Evolutionary conservation across 2,329 filamentous ascomycete genomes (phyloP).

Genomic region (Cladosporium sphaerospermum): DNA sequence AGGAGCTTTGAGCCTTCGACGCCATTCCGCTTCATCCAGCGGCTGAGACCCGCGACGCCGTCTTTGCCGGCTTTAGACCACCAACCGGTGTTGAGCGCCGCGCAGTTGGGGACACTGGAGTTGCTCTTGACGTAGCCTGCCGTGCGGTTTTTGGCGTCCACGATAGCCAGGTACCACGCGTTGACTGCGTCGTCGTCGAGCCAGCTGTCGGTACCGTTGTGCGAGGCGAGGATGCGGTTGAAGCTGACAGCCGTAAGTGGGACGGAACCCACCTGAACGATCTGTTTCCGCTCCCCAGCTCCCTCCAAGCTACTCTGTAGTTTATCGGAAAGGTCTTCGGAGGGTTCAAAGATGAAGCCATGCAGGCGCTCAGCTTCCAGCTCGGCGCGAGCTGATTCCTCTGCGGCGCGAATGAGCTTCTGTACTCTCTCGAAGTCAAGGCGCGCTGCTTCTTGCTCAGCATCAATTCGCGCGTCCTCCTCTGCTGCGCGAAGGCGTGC

Average conservation of each 20-base stretch:
- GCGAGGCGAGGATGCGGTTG: constrained; percentile 4
- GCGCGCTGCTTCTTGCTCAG: background rate
- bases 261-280: background rate
- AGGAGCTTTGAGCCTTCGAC: constrained; percentile 57
- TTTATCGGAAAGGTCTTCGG: background rate
- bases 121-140: constrained; percentile 45
- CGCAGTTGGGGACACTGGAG: constrained; percentile 51
- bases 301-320: background rate
- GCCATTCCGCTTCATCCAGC: constrained; percentile 53
- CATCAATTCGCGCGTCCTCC: constrained; percentile 1
- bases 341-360: background rate
- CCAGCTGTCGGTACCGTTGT: constrained; percentile 44
- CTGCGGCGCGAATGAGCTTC: background rate
- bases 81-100: constrained; percentile 61
- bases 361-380: background rate
- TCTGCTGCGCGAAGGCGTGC: constrained; percentile 3
- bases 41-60: constrained; percentile 44
- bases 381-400: constrained; percentile 1
- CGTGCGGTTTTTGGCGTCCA: constrained; percentile 47
- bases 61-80: constrained; percentile 44
- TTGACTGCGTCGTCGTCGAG: constrained; percentile 74
- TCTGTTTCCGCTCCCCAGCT: background rate
- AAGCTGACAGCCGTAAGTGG: background rate
- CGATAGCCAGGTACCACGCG: constrained; percentile 56
- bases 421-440: background rate